A percentile compares a stretch with the other conserved stretches of the same genome.
Conservation (phyloP, 108 stramenopile species). For the Fragilaria crotonensis region DNA sequence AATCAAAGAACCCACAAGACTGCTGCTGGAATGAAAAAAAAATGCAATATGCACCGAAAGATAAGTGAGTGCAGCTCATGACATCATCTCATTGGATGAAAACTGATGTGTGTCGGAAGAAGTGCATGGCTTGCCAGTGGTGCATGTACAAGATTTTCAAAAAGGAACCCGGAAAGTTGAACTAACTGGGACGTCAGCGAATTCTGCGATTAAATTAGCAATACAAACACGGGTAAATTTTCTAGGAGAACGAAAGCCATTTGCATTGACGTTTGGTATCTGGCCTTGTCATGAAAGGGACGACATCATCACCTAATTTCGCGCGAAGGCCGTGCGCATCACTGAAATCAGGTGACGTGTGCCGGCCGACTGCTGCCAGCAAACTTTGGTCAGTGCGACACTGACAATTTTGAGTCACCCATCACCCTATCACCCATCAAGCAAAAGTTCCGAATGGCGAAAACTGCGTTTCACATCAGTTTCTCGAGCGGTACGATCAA, state of each 20-base stretch:
- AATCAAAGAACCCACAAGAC: neutral
- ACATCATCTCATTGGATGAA: neutral
- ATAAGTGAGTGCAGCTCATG: too few species aligned
- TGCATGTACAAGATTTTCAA: neutral
- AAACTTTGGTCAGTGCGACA: neutral
- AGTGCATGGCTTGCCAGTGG: neutral
- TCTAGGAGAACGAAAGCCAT: neutral
- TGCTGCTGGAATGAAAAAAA: neutral
- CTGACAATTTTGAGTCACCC: neutral
- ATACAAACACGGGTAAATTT: neutral
- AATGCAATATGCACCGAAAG: neutral
- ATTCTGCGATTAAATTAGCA: neutral
- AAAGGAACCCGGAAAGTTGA: neutral
- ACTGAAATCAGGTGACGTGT: conserved; percentile 15
- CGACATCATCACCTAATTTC: conserved; percentile 12
- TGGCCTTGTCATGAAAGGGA: neutral
- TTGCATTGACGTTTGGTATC: too few species aligned
- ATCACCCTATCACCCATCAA: neutral
- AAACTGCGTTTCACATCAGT: too few species aligned
- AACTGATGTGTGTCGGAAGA: neutral
- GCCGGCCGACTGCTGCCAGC: neutral
- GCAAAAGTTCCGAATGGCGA: too few species aligned
- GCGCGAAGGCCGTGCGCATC: conserved; percentile 46
- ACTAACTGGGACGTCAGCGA: neutral
- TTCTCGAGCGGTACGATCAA: neutral